phyloP scores from a whole-genome alignment of 495 filamentous ascomycete species.

The Cercophora sp. region DNA sequence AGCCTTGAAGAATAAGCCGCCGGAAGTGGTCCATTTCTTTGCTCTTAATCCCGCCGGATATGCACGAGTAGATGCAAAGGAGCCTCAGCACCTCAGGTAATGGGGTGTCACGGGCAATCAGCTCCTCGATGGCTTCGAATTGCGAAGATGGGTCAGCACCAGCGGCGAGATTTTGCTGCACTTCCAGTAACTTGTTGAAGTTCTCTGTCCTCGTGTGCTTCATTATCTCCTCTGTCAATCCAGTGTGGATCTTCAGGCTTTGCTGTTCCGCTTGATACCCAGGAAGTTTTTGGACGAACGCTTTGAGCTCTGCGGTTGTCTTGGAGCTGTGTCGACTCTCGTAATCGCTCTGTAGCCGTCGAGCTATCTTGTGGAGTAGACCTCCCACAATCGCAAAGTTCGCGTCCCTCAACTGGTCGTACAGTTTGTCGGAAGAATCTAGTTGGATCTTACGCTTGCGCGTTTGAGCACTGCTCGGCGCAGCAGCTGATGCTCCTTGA shows the following conservation, averaged over 20 bases:
- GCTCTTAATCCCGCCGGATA: slow-evolving; percentile 80
- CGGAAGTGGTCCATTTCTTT: slow-evolving; percentile 88
- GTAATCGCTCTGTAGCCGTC: slow-evolving; percentile 79
- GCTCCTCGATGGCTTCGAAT: slow-evolving; percentile 85
- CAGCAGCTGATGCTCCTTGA: slow-evolving; percentile 46
- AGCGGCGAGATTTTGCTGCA: slow-evolving; percentile 94
- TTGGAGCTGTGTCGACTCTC: slow-evolving; percentile 86
- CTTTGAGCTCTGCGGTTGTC: slow-evolving; percentile 81
- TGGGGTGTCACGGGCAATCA: slow-evolving; percentile 80
- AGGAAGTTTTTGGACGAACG: slow-evolving; percentile 88
- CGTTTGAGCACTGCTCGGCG: slow-evolving; percentile 25
- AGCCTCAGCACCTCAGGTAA: slow-evolving; percentile 76
- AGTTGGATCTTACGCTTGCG: slow-evolving; percentile 89
- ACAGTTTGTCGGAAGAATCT: slow-evolving; percentile 86
- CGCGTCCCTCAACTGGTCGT: slow-evolving; percentile 80
- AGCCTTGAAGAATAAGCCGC: slow-evolving; percentile 80
- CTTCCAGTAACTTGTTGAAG: slow-evolving; percentile 83
- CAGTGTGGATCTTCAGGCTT: slow-evolving; percentile 84
- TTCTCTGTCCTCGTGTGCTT: slow-evolving; percentile 81
- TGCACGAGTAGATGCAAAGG: slow-evolving; percentile 85
- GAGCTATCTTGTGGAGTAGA: slow-evolving; percentile 84
- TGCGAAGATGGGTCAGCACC: slow-evolving; percentile 83
- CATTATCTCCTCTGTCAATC: slow-evolving; percentile 90
- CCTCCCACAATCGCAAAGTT: slow-evolving; percentile 94
- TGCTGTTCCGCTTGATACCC: slow-evolving; percentile 92